phyloP scores from a whole-genome alignment of 768 basidiomycete genomes.

The Terana coerulea region DNA sequence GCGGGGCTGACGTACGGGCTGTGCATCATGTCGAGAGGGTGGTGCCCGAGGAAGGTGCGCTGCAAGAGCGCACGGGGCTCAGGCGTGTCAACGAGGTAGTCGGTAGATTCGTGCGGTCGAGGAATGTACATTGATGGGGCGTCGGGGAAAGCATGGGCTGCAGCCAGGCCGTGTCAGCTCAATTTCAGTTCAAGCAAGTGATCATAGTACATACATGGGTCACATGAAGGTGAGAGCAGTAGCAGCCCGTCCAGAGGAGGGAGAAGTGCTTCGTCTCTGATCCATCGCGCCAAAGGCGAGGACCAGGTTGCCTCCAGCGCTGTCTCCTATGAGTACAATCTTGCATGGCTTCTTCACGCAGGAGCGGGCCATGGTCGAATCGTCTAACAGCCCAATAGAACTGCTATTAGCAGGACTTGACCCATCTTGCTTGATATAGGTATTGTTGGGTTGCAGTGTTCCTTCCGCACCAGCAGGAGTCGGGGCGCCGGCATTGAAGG shows the following conservation, averaged over 20 bases:
- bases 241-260: constrained; percentile 44
- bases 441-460: not conserved
- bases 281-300: constrained; percentile 49
- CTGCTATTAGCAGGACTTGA: no score
- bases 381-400: not conserved
- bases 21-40: constrained; percentile 31
- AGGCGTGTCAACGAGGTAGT: constrained; percentile 51
- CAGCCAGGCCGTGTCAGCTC: constrained; percentile 2
- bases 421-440: not conserved
- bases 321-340: constrained; percentile 50
- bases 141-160: constrained; percentile 46
- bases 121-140: constrained; percentile 46
- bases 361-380: constrained; percentile 4
- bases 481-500: not conserved
- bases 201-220: constrained; percentile 25
- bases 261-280: constrained; percentile 46
- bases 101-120: constrained; percentile 43
- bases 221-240: constrained; percentile 40
- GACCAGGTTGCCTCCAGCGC: constrained; percentile 51
- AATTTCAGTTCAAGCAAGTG: constrained; percentile 22
- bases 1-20: constrained; percentile 33
- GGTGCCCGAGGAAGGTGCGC: constrained; percentile 48
- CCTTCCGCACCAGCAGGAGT: not conserved
- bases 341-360: constrained; percentile 20
- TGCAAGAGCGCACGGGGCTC: constrained; percentile 50